Evolutionary conservation across 2,329 filamentous ascomycete species (phyloP), one percentile per base, ranked within the genome.

Genomic region (Clathrospora elynae): DNA sequence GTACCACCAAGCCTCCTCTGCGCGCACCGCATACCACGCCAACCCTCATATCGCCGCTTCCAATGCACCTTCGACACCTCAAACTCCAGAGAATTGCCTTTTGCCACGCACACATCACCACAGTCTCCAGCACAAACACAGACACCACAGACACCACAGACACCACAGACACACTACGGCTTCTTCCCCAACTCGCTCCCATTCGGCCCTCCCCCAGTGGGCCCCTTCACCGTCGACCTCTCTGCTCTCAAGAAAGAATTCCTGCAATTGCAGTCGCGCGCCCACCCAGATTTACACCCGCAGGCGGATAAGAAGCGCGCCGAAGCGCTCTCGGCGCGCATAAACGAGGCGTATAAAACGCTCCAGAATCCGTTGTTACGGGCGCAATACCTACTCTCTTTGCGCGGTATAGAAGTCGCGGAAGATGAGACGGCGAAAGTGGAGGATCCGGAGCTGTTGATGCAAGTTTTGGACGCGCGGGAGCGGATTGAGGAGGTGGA

Each of bases 291-390:
- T 68, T 75, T 86, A 47, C 73, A 75, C 14, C 68, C 74, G 0
- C 57, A 64, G n/a, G 61, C 72, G 3, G 64, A 73, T 24, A 83
- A 83, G 58, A 72, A 74, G 26, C 75, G 79, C 33, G 90, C 90
- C 13, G 88, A 95, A 69, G 87, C 84, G 0, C 76, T 85, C n/a
- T 93, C 87, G 7, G 82, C 89, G 6, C 80, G 82, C 17, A 91
- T 97, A 69, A 97, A 97, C 76, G 86, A 90, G 55, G 93, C 93
- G 1, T 97, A 95, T 78, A 86, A 83, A 62, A 96, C 91, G 2
- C 80, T 99, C 1, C 75, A 81, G 35, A 82, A 86, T 57, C 91
- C 93, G 11, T 75, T 99, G 9, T 71, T 82, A 33, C 83, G 93
- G 16, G 91, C 92, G n/a, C 90, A 96, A 68, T 96, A 97, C 67